Base-by-base conservation (phyloP, 108 stramenopile genomes). In the Parmales sp. region DNA sequence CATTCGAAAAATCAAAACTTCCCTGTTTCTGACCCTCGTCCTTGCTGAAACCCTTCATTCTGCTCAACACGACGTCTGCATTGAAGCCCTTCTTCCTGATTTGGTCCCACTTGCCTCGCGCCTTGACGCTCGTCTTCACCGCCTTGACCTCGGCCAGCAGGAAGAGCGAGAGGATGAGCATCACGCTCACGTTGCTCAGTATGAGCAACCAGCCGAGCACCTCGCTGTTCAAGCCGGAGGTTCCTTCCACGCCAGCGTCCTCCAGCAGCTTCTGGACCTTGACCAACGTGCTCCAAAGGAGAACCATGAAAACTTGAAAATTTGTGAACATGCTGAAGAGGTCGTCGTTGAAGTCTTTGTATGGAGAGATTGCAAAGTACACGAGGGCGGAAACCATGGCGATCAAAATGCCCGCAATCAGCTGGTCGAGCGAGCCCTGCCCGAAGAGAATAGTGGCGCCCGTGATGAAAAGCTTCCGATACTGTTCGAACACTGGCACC, bases 401-500 rank as follows among this genome's bases (percentile, higher is more conserved):
- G 4, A 48, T 48, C 22, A 48, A 23, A n/a, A 48, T 48, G 3
- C 46, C 46, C 46, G 23, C 46, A 2, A 48, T 48, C 22, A 48
- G 46, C 46, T 48, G 46, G 46, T 48, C 46, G 8, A 48, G 22
- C 22, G 46, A 23, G 46, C 46, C 46, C 4, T n/a, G 22, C 46
- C 46, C 46, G 46, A 48, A 48, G 46, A 48, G 46, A 48, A 48
- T 48, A 23, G 46, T 48, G 46, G 23, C 46, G 19, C 46, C 46
- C 3, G 46, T 48, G 46, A 48, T 48, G 46, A 23, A n/a, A n/a
- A 48, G 46, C 46, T 48, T 48, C 23, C 46, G 19, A 23, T 48
- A 48, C 46, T 48, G 46, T 23, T 48, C 46, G 46, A 48, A 48
- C 3, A 48, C 46, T 6, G 46, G 46, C 11, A 48, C 46, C 46